A percentile compares a stretch with the other conserved stretches of the same genome.
These are phyloP conservation scores for Russula abietina DNA, from an alignment of 768 basidiomycete species.

Conservation along the genomic window DNA sequence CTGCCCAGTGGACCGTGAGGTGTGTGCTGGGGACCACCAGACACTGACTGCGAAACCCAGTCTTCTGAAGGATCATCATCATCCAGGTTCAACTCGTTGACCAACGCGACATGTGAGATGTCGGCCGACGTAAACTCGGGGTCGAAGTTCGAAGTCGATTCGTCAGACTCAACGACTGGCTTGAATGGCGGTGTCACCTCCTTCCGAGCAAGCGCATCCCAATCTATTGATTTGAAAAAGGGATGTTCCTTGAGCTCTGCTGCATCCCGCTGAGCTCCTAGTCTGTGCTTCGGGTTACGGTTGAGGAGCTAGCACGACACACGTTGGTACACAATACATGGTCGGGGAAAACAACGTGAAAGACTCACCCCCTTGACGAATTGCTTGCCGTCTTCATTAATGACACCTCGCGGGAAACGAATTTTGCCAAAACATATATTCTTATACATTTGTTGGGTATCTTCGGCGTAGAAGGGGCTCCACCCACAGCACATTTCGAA, in stretches of 20 bases:
- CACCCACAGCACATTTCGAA: conserved; percentile 99
- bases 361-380: conserved; percentile 93
- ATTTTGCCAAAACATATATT: conserved; percentile 99
- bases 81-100: conserved; percentile 38
- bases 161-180: conserved; percentile 95
- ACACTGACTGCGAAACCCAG: conserved; percentile 43
- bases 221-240: conserved; percentile 90
- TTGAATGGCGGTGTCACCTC: conserved; percentile 97
- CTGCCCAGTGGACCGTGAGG: conserved; percentile 73
- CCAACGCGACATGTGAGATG: conserved; percentile 60
- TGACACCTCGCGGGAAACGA: conserved; percentile 93
- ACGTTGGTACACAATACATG: not conserved
- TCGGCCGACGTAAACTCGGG: conserved; percentile 96
- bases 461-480: conserved; percentile 99
- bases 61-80: conserved; percentile 64
- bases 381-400: conserved; percentile 96
- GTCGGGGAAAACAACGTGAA: not conserved
- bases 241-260: conserved; percentile 93
- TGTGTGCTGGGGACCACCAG: conserved; percentile 42
- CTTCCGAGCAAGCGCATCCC: conserved; percentile 78
- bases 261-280: conserved; percentile 86
- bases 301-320: conserved; percentile 70
- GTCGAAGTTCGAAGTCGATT: conserved; percentile 97
- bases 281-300: conserved; percentile 95
- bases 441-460: conserved; percentile 99